Conservation (phyloP, 139 green algal species). For the Ostreobium quekettii region DNA sequence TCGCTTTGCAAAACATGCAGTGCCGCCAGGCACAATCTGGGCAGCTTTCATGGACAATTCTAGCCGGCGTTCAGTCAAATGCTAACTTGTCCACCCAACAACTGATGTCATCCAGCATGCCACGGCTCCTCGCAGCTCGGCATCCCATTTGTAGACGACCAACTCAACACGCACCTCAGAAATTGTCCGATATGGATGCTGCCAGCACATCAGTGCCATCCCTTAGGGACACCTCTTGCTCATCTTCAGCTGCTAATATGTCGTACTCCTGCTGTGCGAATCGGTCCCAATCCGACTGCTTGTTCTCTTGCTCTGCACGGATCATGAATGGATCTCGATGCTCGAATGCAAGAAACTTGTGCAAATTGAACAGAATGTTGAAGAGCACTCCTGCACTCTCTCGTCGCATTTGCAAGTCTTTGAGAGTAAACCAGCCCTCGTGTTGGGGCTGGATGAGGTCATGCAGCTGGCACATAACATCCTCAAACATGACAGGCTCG, state of each 20-base stretch:
- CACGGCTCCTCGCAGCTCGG: too few species aligned
- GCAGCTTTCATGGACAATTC: too few species aligned
- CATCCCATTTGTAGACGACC: too few species aligned
- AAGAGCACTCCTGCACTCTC: slow-evolving; percentile 81
- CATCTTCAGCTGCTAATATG: slow-evolving; percentile 15
- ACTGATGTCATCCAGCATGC: too few species aligned
- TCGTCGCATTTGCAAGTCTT: slow-evolving; percentile 70
- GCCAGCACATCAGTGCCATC: slow-evolving; percentile 6
- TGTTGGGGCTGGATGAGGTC: slow-evolving; percentile 87
- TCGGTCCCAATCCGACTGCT: slow-evolving; percentile 63
- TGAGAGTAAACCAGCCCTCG: slow-evolving; percentile 49
- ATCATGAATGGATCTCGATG: slow-evolving; percentile 81
- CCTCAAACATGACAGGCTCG: slow-evolving; percentile 76
- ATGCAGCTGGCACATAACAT: slow-evolving; percentile 91
- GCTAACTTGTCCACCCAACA: too few species aligned
- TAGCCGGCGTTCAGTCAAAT: too few species aligned
- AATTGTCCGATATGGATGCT: too few species aligned
- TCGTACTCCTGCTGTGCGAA: slow-evolving; percentile 62
- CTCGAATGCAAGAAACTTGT: slow-evolving; percentile 98
- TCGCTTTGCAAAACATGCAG: too few species aligned
- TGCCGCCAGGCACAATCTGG: too few species aligned
- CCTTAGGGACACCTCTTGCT: slow-evolving; percentile 12
- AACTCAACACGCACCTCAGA: too few species aligned
- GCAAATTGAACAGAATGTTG: slow-evolving; percentile 98
- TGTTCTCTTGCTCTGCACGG: slow-evolving; percentile 47